phyloP scores from a whole-genome alignment of 306 rosid species.

The Cucumis melo region DNA sequence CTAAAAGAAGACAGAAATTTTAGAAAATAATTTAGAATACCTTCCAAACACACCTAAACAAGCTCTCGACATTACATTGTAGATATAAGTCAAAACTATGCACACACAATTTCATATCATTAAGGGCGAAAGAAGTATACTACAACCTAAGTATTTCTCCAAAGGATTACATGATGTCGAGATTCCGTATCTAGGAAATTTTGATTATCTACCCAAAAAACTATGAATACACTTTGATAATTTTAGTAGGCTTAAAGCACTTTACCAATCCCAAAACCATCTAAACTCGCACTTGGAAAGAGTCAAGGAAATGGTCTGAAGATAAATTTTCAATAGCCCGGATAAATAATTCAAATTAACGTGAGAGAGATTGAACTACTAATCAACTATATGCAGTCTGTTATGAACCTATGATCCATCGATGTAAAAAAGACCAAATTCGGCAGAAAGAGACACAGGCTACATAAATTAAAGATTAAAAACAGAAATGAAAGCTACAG shows the following conservation, averaged over 20 bases:
- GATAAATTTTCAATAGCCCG: not conserved
- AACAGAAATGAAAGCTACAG: not conserved
- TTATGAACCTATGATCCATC: not conserved
- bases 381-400: not conserved
- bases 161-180: not conserved
- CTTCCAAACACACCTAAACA: not conserved
- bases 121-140: not conserved
- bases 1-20: not conserved
- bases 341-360: not conserved
- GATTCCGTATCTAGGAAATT: not conserved
- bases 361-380: not conserved
- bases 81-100: not conserved
- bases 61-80: not conserved
- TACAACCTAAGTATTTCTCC: not conserved
- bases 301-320: not conserved
- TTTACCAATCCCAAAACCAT: not conserved
- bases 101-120: not conserved
- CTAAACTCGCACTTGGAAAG: not conserved
- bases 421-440: not conserved
- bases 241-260: not conserved
- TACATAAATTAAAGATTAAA: not conserved
- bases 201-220: not conserved
- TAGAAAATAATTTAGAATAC: not conserved
- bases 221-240: not conserved
- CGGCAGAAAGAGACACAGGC: not conserved